Percentiles rank a stretch among this genome's conserved stretches.
Conservation (phyloP, 2,329 filamentous ascomycete species). For the Onygena corvina region DNA sequence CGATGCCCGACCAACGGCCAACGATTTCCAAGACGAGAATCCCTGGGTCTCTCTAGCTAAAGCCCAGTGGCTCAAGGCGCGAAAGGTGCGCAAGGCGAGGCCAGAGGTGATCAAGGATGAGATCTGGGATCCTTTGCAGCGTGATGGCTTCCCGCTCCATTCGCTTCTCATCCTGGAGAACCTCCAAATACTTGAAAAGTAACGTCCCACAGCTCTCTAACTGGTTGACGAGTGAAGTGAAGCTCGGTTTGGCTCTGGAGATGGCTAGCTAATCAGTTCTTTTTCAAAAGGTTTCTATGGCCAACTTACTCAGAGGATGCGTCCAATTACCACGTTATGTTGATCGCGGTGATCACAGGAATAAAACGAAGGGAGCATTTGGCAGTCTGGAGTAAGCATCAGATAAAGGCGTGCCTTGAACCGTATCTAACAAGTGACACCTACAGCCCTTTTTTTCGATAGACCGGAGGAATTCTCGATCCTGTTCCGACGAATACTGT, state of each 20-base stretch:
- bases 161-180: constrained; percentile 76
- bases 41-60: constrained; percentile 58
- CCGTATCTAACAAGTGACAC: constrained; percentile 26
- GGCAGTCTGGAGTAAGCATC: constrained; percentile 63
- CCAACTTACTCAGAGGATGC: constrained; percentile 79
- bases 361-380: constrained; percentile 79
- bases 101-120: constrained; percentile 69
- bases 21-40: constrained; percentile 32
- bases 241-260: background rate
- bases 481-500: constrained; percentile 79
- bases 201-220: constrained; percentile 13
- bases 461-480: constrained; percentile 71
- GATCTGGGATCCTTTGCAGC: constrained; percentile 81
- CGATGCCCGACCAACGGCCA: constrained; percentile 33
- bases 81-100: constrained; percentile 64
- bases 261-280: constrained; percentile 17
- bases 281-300: constrained; percentile 60
- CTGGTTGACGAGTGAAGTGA: too few relatives aligned
- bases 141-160: constrained; percentile 63
- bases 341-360: constrained; percentile 75
- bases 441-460: constrained; percentile 59
- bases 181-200: constrained; percentile 78
- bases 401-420: constrained; percentile 3
- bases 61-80: constrained; percentile 67
- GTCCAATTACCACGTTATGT: constrained; percentile 80